Base-by-base conservation (phyloP, 2,329 filamentous ascomycete species). In the Aulographum hederae region DNA sequence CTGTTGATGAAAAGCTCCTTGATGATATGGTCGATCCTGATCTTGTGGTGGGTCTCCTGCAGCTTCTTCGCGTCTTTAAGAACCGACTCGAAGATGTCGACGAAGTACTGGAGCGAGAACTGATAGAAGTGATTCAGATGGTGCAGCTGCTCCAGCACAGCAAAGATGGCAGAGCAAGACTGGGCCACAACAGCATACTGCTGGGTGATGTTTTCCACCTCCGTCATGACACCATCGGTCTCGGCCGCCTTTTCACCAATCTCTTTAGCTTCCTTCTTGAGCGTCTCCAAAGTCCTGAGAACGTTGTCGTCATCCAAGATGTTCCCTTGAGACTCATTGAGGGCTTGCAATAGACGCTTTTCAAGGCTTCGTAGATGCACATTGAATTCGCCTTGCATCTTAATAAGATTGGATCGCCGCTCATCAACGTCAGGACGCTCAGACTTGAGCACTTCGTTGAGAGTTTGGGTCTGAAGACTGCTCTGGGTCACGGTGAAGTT, bases 121-220 rank as follows among this genome's bases (percentile, higher is more conserved):
- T 95, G 91, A 56, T 98, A 98, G 58, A 95, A 95, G 62, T 95
- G 89, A 53, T 98, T 94, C 52, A 98, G 75, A 50, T 94, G 91
- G 55, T 95, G 86, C 35, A 98, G 69, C 53, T 98, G 86, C 58
- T 98, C 91, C 38, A 98, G 64, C 11, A 98, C 80, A 19, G 91
- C 84, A 52, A 95, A 98, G 26, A 98, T 86, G 34, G 89, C 85
- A 58, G 86, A 94, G 67, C 89, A 98, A 26, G 89, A 86, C 45
- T 76, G 72, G 34, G 89, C 89, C 54, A 98, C 84, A 41, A 91
- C 73, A 49, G 78, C 79, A 65, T 98, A 98, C 53, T 93, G 78
- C 42, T 78, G 71, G 25, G 91, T 98, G 50, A 95, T 93, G 47
- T 78, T 80, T 43, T 98, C 89, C 13, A 98, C 89, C 52, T 98